A percentile compares a stretch with the other conserved stretches of the same genome.
These are phyloP conservation scores for Sporothrix brasiliensis DNA, from an alignment of 2,329 filamentous ascomycete species.

Conservation along the genomic window DNA sequence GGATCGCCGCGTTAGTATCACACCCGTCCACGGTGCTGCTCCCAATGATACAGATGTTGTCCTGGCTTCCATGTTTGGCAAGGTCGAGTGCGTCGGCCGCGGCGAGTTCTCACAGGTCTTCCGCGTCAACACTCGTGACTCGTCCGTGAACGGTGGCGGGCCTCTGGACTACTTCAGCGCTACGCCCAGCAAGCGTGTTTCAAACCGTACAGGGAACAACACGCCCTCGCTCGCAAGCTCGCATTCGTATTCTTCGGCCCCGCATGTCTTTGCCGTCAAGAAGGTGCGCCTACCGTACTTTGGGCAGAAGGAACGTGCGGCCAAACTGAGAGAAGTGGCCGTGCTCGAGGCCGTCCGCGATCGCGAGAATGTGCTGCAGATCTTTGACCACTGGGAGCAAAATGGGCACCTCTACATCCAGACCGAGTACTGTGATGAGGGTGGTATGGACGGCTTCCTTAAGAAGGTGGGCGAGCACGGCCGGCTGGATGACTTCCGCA, in stretches of 20 bases:
- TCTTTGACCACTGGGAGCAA: conserved; percentile 85
- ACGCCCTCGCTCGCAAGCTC: conserved; percentile 37
- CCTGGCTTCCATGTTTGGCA: conserved; percentile 75
- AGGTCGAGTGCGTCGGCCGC: conserved; percentile 76
- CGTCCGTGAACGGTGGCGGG: conserved; percentile 30
- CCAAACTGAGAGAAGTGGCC: conserved; percentile 81
- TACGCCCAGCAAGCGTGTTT: conserved; percentile 34
- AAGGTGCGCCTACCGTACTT: conserved; percentile 81
- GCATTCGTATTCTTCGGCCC: conserved; percentile 49
- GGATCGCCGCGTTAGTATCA: conserved; percentile 63
- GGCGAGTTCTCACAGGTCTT: conserved; percentile 96
- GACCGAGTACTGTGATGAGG: conserved; percentile 95
- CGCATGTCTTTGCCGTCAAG: conserved; percentile 85
- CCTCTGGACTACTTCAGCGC: conserved; percentile 45
- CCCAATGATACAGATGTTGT: conserved; percentile 74
- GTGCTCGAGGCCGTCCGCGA: conserved; percentile 76
- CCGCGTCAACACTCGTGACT: conserved; percentile 61
- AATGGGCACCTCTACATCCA: conserved; percentile 90
- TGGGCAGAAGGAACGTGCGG: conserved; percentile 76
- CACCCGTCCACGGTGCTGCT: conserved; percentile 69
- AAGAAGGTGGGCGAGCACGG: conserved; percentile 80
- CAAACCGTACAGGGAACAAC: neutral
- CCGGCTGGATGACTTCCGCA: conserved; percentile 91
- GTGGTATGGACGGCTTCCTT: conserved; percentile 84
- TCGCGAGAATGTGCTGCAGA: conserved; percentile 82